These are phyloP conservation scores for Cunninghamia lanceolata DNA, from an alignment of 75 land plant species.

Conservation along the genomic window DNA sequence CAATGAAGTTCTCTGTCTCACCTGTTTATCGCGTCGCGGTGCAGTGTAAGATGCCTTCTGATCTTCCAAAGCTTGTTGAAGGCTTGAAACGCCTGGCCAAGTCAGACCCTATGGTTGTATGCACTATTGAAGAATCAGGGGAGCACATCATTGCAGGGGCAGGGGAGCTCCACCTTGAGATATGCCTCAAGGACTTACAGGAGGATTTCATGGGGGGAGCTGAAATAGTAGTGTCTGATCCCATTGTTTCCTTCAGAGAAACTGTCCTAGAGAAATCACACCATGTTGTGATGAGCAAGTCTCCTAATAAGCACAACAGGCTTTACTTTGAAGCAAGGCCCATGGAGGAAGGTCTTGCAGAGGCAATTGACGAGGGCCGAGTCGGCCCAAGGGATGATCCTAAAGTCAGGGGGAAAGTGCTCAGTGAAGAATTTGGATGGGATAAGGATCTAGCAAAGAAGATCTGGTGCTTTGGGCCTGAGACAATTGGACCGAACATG, in stretches of 20 bases:
- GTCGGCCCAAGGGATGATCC: too few species aligned
- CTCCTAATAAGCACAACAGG: slow-evolving; percentile 74
- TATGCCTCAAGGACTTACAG: slow-evolving; percentile 71
- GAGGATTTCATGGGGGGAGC: slow-evolving; percentile 76
- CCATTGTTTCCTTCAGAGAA: slow-evolving; percentile 68
- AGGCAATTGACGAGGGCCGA: too few species aligned
- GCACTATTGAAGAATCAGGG: slow-evolving; percentile 68
- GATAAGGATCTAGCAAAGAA: too few species aligned
- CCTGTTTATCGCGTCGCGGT: slow-evolving; percentile 85
- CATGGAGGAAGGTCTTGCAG: too few species aligned
- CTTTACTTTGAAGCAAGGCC: too few species aligned
- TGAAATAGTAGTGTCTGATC: slow-evolving; percentile 55
- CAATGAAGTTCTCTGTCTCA: slow-evolving; percentile 84
- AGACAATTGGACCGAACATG: too few species aligned
- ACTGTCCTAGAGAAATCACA: slow-evolving; percentile 64
- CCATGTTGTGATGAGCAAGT: slow-evolving; percentile 70
- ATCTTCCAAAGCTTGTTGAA: slow-evolving; percentile 76
- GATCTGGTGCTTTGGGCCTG: too few species aligned
- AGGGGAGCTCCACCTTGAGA: slow-evolving; percentile 76
- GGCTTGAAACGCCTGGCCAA: slow-evolving; percentile 55
- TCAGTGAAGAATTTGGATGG: too few species aligned
- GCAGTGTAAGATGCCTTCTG: slow-evolving; percentile 78
- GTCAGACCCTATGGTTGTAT: slow-evolving; percentile 56
- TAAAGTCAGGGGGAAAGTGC: too few species aligned
- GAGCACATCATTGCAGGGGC: slow-evolving; percentile 77